These are phyloP conservation scores for Blastobotrys illinoisensis DNA, from an alignment of 1,139 yeast genomes.

Conservation along the genomic window DNA sequence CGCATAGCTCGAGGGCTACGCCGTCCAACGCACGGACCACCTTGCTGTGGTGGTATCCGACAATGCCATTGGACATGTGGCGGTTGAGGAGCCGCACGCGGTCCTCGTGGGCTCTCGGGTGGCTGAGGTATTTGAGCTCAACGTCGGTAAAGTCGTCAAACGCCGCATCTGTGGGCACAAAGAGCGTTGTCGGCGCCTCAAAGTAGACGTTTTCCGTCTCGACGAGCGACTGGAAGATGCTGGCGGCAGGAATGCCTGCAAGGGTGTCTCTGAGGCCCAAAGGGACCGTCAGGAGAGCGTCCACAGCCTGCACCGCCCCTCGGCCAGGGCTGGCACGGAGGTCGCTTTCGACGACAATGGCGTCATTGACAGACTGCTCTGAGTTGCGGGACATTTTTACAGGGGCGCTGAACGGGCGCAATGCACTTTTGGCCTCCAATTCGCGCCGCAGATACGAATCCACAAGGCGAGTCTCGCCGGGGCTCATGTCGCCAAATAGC, in stretches of 20 bases:
- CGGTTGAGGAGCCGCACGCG: constrained; percentile 33
- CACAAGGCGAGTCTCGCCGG: constrained; percentile 3
- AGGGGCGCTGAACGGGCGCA: background rate
- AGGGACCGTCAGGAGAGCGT: constrained; percentile 44
- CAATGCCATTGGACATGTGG: constrained; percentile 25
- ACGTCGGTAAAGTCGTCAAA: constrained; percentile 37
- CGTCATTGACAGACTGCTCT: constrained; percentile 2
- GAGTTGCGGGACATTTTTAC: background rate
- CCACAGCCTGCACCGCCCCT: constrained; percentile 72
- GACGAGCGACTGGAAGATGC: background rate
- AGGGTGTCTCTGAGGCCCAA: constrained; percentile 42
- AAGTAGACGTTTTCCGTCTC: background rate
- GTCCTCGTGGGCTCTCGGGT: constrained; percentile 36
- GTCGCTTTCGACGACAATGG: constrained; percentile 53
- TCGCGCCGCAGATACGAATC: background rate
- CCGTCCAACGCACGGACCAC: constrained; percentile 24
- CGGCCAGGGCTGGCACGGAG: constrained; percentile 61
- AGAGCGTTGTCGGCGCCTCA: constrained; percentile 28
- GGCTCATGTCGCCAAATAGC: constrained; percentile 12
- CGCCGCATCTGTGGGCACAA: constrained; percentile 44
- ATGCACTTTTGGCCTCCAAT: background rate
- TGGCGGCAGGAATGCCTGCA: constrained; percentile 16
- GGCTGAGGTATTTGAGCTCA: constrained; percentile 41
- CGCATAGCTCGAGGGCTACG: constrained; percentile 3
- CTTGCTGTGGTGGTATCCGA: constrained; percentile 26